Evolutionary conservation across 306 rosid species (phyloP).

Genomic region (Begonia masoniana): DNA sequence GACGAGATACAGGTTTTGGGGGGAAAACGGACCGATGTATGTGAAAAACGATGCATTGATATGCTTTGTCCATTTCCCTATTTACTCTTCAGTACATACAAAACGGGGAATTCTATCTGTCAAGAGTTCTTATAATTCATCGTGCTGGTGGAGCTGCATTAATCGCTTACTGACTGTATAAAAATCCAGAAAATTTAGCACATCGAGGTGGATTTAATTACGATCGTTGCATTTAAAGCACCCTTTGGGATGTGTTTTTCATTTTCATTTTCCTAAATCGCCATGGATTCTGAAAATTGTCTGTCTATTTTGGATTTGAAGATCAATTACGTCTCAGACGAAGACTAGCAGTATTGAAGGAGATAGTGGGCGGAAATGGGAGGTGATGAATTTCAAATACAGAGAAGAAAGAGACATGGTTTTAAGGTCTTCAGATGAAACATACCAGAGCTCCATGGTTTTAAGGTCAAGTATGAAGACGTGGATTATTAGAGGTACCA

Average conservation of each 20-base stretch:
- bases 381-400: slow-evolving; percentile 22
- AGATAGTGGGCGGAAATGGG: slow-evolving; percentile 4
- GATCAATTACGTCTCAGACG: not conserved
- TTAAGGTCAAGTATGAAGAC: slow-evolving; percentile 44
- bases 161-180: too few species aligned
- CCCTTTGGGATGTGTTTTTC: not conserved
- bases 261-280: not conserved
- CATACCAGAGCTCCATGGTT: slow-evolving; percentile 29
- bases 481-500: slow-evolving; percentile 56
- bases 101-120: too few species aligned
- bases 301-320: not conserved
- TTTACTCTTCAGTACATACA: too few species aligned
- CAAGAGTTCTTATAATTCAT: too few species aligned
- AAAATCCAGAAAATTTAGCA: slow-evolving; percentile 13
- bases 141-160: too few species aligned
- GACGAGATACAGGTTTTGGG: too few species aligned
- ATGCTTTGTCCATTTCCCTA: too few species aligned
- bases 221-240: not conserved
- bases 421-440: slow-evolving; percentile 33
- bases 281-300: not conserved
- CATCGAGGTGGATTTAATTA: not conserved
- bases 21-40: too few species aligned
- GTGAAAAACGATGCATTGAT: too few species aligned
- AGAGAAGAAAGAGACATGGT: slow-evolving; percentile 48
- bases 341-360: slow-evolving; percentile 26